Conservation (phyloP, 371 early-diverging fungal genomes). For the Zychaea mexicana region DNA sequence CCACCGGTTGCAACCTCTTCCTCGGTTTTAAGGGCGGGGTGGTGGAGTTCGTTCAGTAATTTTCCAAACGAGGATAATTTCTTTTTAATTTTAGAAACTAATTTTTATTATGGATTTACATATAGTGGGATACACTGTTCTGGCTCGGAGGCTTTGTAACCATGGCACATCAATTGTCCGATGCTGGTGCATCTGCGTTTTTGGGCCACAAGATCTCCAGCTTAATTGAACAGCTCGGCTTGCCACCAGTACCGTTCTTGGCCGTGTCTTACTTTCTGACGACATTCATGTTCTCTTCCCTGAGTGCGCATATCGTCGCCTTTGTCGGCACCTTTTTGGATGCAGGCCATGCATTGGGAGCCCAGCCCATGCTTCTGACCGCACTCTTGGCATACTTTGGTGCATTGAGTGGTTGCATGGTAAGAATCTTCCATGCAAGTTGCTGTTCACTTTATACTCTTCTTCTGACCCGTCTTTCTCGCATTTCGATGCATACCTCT, state of each 20-base stretch:
- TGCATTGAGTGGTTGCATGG: slow-evolving; percentile 66
- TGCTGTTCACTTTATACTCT: background rate
- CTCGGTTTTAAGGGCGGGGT: no score
- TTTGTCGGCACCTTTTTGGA: slow-evolving; percentile 76
- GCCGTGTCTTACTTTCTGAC: slow-evolving; percentile 67
- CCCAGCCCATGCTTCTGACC: slow-evolving; percentile 58
- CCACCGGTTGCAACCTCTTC: background rate
- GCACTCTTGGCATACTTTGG: slow-evolving; percentile 70
- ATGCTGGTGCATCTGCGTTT: slow-evolving; percentile 66
- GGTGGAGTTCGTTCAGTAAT: no score
- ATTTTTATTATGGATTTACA: background rate
- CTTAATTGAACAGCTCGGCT: slow-evolving; percentile 27
- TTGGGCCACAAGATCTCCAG: slow-evolving; percentile 61
- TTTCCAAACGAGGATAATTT: background rate
- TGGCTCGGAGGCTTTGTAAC: slow-evolving; percentile 83
- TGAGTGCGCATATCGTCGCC: slow-evolving; percentile 71
- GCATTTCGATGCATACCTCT: background rate
- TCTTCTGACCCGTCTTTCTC: background rate
- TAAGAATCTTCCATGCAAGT: slow-evolving; percentile 29
- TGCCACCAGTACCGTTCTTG: slow-evolving; percentile 52
- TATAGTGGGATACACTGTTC: slow-evolving; percentile 79
- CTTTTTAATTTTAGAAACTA: background rate
- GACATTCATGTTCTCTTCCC: slow-evolving; percentile 74
- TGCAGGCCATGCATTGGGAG: slow-evolving; percentile 66
- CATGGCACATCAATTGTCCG: slow-evolving; percentile 73